Evolutionary conservation across 345 rosid species (phyloP).

Genomic region (Eucalyptus cloeziana): DNA sequence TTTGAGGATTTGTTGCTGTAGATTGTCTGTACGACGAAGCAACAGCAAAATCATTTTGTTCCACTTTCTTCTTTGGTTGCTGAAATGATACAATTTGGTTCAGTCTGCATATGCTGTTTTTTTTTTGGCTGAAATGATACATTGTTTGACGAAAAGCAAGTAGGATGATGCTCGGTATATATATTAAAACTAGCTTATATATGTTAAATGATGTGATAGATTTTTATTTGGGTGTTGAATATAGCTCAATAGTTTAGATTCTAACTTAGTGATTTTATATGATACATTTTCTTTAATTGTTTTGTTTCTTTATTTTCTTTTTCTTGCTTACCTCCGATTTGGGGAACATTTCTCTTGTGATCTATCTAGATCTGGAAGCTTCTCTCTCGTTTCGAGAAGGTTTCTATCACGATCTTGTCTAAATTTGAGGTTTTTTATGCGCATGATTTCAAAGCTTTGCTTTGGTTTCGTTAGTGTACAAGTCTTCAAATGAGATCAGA

Average conservation of each 20-base stretch:
- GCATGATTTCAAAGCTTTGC: not conserved
- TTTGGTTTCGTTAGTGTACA: not conserved
- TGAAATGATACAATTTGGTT: not conserved
- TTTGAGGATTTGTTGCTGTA: not conserved
- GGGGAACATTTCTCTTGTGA: not conserved
- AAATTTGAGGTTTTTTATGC: too few relatives aligned
- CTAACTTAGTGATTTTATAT: not conserved
- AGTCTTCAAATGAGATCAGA: not conserved
- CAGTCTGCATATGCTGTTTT: not conserved
- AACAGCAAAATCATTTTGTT: not conserved
- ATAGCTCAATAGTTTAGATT: not conserved
- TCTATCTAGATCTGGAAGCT: not conserved
- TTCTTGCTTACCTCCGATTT: not conserved
- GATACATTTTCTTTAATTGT: too few relatives aligned
- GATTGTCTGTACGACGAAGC: not conserved
- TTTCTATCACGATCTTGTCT: not conserved
- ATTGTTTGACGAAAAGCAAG: not conserved
- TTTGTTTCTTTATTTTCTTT: too few relatives aligned
- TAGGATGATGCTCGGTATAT: not conserved
- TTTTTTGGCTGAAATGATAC: not conserved
- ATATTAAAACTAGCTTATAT: not conserved
- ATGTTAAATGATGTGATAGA: not conserved
- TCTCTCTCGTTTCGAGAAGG: not conserved
- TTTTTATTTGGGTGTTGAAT: not conserved
- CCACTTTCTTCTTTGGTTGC: not conserved